Base-by-base conservation (phyloP, 2,329 filamentous ascomycete species). In the Dothistroma septosporum region DNA sequence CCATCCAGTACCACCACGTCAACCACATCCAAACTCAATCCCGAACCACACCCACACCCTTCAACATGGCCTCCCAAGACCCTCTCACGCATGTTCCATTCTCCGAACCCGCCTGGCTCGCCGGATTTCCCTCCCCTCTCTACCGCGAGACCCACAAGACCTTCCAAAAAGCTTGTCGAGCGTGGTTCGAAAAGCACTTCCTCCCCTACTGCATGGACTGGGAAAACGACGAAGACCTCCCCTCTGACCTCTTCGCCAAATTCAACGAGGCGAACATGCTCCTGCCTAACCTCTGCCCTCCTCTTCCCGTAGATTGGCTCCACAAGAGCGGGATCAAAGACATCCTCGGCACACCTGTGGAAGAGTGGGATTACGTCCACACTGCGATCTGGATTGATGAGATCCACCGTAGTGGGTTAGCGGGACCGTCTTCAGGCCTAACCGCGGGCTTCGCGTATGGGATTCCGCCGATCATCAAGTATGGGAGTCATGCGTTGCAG, bases 311-410 rank as follows among this genome's bases (percentile, higher is more conserved):
- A 0, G 80, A 81, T 55, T 88, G 86, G 86, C 76, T 90, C 61
- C 85, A 85, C 72, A 81, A 78, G 56, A 68, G 89, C 12, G 87
- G 85, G 0, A 85, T 91, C 50, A 76, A 84, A 59, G 82, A 87
- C 67, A 83, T 91, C 44, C 77, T 86, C 0, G 87, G 86, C 1
- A 83, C 87, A 2, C 85, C 83, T 61, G 82, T 91, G 1, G 87
- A 91, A 70, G 86, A 91, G 21, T 91, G 86, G 77, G 87, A 91
- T 70, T 86, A 87, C 65, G 76, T 89, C 2, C 87, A 91, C 69
- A 84, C 80, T 0, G 79, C 84, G 55, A 90, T 91, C 52, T 91
- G 86, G 69, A 75, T 78, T 2, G 87, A 90, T 68, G 88, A 90
- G 82, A 84, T 91, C 80, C 77, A 80, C 14, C 81, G 87, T n/a